Evolutionary conservation across 805 yeast genomes (phyloP).

Genomic region (Saturnispora silvae): DNA sequence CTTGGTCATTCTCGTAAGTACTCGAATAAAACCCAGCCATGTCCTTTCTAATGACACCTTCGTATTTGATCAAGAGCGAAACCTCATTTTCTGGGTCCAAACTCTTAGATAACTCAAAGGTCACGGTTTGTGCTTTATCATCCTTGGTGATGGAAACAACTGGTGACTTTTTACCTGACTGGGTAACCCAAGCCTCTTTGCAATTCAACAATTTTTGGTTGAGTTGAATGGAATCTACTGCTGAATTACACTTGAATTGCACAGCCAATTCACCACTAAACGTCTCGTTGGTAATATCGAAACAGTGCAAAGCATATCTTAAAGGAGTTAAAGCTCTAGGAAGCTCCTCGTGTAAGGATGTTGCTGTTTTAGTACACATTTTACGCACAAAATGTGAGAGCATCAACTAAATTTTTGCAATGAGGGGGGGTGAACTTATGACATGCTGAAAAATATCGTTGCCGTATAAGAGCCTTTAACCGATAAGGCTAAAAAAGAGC

Average conservation of each 20-base stretch:
- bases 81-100: slow-evolving; percentile 23
- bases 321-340: slow-evolving; percentile 50
- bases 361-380: slow-evolving; percentile 1
- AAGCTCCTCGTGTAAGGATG: slow-evolving; percentile 38
- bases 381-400: not conserved
- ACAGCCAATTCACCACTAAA: slow-evolving; percentile 41
- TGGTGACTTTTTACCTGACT: slow-evolving; percentile 20
- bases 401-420: too few species aligned
- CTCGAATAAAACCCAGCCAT: slow-evolving; percentile 50
- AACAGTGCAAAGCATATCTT: slow-evolving; percentile 57
- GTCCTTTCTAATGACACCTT: slow-evolving; percentile 39
- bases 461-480: too few species aligned
- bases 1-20: slow-evolving; percentile 29
- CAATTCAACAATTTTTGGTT: slow-evolving; percentile 37
- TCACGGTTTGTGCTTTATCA: slow-evolving; percentile 49
- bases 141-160: slow-evolving; percentile 14
- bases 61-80: slow-evolving; percentile 28
- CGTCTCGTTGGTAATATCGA: slow-evolving; percentile 44
- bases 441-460: too few species aligned
- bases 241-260: slow-evolving; percentile 32
- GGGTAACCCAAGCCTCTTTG: slow-evolving; percentile 15
- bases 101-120: slow-evolving; percentile 38
- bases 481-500: too few species aligned
- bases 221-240: slow-evolving; percentile 36
- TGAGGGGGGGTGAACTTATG: too few species aligned